phyloP scores from a whole-genome alignment of 805 yeast genomes.

The Candida maltosa region DNA sequence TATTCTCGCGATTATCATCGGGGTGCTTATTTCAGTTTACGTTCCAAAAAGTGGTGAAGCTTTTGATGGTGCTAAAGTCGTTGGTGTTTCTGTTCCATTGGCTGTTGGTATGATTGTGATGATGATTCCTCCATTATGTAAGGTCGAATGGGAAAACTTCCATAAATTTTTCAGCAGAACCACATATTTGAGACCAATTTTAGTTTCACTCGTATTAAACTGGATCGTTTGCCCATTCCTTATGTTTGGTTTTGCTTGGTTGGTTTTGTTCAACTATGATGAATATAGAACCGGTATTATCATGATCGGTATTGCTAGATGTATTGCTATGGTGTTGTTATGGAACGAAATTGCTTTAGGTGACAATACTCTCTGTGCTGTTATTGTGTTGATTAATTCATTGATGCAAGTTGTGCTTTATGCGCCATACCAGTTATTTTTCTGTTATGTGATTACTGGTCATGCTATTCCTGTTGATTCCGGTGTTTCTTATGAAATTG shows the following conservation, averaged over 20 bases:
- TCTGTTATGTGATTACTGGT: conserved; percentile 41
- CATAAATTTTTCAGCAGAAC: conserved; percentile 9
- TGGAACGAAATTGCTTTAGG: conserved; percentile 59
- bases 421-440: conserved; percentile 50
- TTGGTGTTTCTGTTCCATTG: conserved; percentile 42
- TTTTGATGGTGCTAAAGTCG: conserved; percentile 31
- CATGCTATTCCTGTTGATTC: conserved; percentile 12
- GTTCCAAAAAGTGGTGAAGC: conserved; percentile 32
- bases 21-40: conserved; percentile 40
- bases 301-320: conserved; percentile 57
- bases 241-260: conserved; percentile 58
- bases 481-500: conserved; percentile 30
- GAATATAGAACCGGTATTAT: conserved; percentile 55
- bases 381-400: conserved; percentile 50
- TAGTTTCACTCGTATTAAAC: conserved; percentile 43
- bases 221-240: conserved; percentile 58
- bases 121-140: conserved; percentile 58
- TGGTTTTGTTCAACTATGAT: conserved; percentile 41
- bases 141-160: conserved; percentile 49
- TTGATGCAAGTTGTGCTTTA: conserved; percentile 48
- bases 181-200: conserved; percentile 22
- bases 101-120: conserved; percentile 50
- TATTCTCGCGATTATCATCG: conserved; percentile 33
- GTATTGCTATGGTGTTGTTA: conserved; percentile 60
- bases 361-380: conserved; percentile 47